Evolutionary conservation across 257 asterid species (phyloP).

Genomic region (Voacanga thouarsii): DNA sequence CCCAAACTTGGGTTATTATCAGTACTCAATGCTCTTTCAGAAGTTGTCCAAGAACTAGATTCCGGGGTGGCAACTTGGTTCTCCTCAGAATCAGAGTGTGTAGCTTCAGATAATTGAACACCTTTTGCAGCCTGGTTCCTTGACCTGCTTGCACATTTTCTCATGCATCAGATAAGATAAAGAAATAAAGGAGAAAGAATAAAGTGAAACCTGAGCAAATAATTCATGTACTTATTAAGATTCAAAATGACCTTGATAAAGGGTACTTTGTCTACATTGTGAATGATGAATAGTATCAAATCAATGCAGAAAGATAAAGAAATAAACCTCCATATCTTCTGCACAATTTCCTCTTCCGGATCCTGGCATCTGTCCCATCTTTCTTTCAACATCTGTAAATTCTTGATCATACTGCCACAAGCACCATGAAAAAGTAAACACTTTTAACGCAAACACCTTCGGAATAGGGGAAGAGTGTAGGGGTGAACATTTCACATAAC

Average conservation of each 20-base stretch:
- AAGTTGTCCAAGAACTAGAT: conserved; percentile 58
- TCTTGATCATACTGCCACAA: conserved; percentile 48
- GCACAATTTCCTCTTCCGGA: conserved; percentile 36
- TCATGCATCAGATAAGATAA: background rate
- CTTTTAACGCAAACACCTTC: background rate
- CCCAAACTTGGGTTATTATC: conserved; percentile 44
- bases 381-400: conserved; percentile 41
- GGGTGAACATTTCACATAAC: background rate
- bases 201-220: background rate
- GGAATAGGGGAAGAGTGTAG: background rate
- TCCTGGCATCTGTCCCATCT: conserved; percentile 34
- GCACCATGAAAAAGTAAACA: conserved; percentile 14
- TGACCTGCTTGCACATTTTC: conserved; percentile 39
- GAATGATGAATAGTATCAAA: background rate
- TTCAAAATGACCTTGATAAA: background rate
- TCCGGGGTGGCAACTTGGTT: conserved; percentile 59
- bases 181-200: background rate
- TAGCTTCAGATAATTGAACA: conserved; percentile 35
- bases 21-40: conserved; percentile 56
- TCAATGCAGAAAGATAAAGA: conserved; percentile 1
- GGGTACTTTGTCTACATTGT: background rate
- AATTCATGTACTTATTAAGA: background rate
- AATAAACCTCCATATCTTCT: conserved; percentile 32
- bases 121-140: conserved; percentile 40
- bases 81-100: conserved; percentile 42